These are phyloP conservation scores for Sugiyamaella chiloensis DNA, from an alignment of 805 yeast genomes.

Conservation along the genomic window DNA sequence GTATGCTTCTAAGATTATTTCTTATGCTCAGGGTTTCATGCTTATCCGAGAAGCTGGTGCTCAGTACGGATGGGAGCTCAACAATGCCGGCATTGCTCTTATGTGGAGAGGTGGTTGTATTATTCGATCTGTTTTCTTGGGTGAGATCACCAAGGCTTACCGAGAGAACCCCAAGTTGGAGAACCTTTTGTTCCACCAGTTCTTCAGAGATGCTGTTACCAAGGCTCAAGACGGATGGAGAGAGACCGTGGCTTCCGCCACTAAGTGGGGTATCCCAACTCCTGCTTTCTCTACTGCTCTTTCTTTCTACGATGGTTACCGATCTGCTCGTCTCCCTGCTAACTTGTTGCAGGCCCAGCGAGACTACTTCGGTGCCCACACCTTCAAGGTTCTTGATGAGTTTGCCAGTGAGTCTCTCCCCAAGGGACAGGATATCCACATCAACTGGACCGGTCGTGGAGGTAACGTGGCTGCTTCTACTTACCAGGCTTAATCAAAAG, in stretches of 20 bases:
- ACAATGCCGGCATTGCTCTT: slow-evolving; percentile 96
- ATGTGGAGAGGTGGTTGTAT: slow-evolving; percentile 99
- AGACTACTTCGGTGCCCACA: slow-evolving; percentile 99
- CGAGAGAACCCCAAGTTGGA: slow-evolving; percentile 89
- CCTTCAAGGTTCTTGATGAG: slow-evolving; percentile 93
- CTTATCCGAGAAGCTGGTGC: slow-evolving; percentile 96
- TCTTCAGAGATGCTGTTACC: slow-evolving; percentile 86
- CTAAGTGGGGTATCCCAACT: slow-evolving; percentile 87
- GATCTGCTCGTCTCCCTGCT: slow-evolving; percentile 94
- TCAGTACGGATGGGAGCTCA: slow-evolving; percentile 94
- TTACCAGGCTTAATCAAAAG: slow-evolving; percentile 68
- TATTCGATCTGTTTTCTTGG: slow-evolving; percentile 97
- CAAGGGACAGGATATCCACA: slow-evolving; percentile 79
- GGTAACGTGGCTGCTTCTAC: slow-evolving; percentile 96
- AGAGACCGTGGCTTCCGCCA: slow-evolving; percentile 72
- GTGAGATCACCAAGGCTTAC: slow-evolving; percentile 95
- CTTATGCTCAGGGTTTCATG: slow-evolving; percentile 99
- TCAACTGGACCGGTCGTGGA: slow-evolving; percentile 99
- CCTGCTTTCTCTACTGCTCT: slow-evolving; percentile 98
- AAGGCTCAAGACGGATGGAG: slow-evolving; percentile 98
- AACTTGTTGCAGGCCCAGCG: slow-evolving; percentile 99
- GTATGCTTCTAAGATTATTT: slow-evolving; percentile 96
- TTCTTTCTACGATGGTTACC: slow-evolving; percentile 97
- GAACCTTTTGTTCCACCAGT: slow-evolving; percentile 92
- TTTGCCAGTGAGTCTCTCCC: slow-evolving; percentile 72